Conservation (phyloP, 2,329 filamentous ascomycete species). For the Cladophialophora chaetospira region DNA sequence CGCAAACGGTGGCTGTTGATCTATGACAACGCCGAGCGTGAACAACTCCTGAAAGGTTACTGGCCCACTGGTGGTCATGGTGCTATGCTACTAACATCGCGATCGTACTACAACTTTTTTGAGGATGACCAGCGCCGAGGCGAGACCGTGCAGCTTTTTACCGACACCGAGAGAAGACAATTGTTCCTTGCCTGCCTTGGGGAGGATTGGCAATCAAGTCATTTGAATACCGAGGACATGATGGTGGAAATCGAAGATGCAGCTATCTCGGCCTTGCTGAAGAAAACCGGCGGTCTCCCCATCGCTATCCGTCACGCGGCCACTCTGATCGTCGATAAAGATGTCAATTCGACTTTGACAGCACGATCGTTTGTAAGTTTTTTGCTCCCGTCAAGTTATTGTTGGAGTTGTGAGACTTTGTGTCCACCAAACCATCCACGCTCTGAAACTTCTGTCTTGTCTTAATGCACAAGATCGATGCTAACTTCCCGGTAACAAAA, state of each 20-base stretch:
- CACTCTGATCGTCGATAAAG: constrained; percentile 5
- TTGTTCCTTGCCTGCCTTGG: constrained; percentile 12
- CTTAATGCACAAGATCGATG: too few species aligned
- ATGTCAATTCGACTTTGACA: background rate
- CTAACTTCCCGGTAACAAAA: too few species aligned
- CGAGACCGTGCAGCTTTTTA: constrained; percentile 11
- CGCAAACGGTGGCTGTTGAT: constrained; percentile 18
- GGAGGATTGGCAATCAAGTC: background rate
- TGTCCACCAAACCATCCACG: too few species aligned
- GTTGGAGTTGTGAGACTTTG: too few species aligned
- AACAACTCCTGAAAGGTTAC: constrained; percentile 30
- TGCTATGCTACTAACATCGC: constrained; percentile 33
- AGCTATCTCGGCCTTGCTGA: constrained; percentile 6
- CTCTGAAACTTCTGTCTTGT: too few species aligned
- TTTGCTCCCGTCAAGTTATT: too few species aligned
- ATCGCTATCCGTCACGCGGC: constrained; percentile 16
- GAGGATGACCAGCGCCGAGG: constrained; percentile 26
- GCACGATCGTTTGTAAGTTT: background rate
- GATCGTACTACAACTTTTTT: constrained; percentile 35
- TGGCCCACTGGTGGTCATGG: constrained; percentile 33
- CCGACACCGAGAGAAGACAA: constrained; percentile 1
- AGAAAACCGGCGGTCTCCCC: constrained; percentile 12
- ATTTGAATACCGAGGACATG: constrained; percentile 7
- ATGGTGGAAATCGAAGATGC: constrained; percentile 14
- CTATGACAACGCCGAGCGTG: constrained; percentile 28